Conservation (phyloP, 345 rosid genomes). For the Viola odorata region DNA sequence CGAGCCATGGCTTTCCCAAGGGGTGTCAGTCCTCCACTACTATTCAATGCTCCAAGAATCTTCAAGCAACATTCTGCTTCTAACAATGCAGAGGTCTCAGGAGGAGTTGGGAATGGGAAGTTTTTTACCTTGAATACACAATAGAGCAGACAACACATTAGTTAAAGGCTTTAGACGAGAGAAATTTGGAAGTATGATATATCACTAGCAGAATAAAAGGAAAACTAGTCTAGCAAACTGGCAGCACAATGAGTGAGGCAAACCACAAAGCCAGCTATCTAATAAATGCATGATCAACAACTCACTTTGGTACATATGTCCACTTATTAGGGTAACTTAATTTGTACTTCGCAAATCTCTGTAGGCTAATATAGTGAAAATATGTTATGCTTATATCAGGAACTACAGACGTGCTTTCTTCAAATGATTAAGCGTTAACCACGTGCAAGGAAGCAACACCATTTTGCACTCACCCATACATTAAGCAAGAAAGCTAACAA, state of each 20-base stretch:
- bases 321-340: too few relatives aligned
- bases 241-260: too few relatives aligned
- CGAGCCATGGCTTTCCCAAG: constrained; percentile 82
- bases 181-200: too few relatives aligned
- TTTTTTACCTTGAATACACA: constrained; percentile 52
- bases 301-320: too few relatives aligned
- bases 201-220: too few relatives aligned
- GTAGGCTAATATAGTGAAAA: too few relatives aligned
- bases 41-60: constrained; percentile 72
- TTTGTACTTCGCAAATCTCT: too few relatives aligned
- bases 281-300: too few relatives aligned
- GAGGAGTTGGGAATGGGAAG: constrained; percentile 95
- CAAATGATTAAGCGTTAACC: neutral
- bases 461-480: neutral
- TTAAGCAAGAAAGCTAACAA: neutral
- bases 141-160: neutral
- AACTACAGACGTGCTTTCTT: neutral
- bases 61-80: constrained; percentile 70
- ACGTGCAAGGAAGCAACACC: neutral
- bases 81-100: constrained; percentile 47
- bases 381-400: too few relatives aligned
- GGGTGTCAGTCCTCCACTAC: constrained; percentile 53
- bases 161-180: too few relatives aligned
- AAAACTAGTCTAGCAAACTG: too few relatives aligned
- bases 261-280: too few relatives aligned